Evolutionary conservation across 129 eudicot genomes (phyloP), one percentile per base, ranked within the genome.

Genomic region (Erigeron canadensis): DNA sequence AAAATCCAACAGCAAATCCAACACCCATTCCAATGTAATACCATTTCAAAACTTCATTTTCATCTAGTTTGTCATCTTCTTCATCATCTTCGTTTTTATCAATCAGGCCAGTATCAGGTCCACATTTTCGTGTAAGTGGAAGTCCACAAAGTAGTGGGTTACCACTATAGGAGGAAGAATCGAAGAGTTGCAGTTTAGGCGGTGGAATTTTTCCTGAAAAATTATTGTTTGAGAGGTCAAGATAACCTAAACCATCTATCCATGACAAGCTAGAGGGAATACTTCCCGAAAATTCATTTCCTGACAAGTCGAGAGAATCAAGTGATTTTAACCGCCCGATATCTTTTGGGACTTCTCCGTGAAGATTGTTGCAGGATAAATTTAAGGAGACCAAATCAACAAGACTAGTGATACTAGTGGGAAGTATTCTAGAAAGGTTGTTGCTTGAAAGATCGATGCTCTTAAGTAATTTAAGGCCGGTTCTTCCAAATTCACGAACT

Each of bases 151-250:
- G 74, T 10, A 21, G 48, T 4, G 50, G 45, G 39, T 81, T 81
- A 10, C 79, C 85, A 11, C 10, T 15, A 21, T 75, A 81, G 0
- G 55, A 4, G 7, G 74, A 43, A 0, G 44, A 62, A 10, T 76
- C 21, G 13, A 76, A 65, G 41, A 61, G 43, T 13, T 64, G 75
- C 8, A 67, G 19, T 28, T 77, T 73, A 23, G 34, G 34, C 1
- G 50, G 12, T 47, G 85, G 85, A 19, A 81, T 77, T 45, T 11
- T 34, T 10, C 80, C 86, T 6, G 79, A 73, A 1, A 82, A 46
- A 50, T 77, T 63, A 63, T 82, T 82, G 58, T 72, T 40, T 7
- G 86, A 82, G 42, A 82, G 60, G 71, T 82, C 68, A 65, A 82
- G 54, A 16, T 41, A 55, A 48, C 65, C 23, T 12, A 77, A 53